Evolutionary conservation across 2,329 filamentous ascomycete species (phyloP), one percentile per base, ranked within the genome.

Genomic region (Pseudopyricularia javanii): DNA sequence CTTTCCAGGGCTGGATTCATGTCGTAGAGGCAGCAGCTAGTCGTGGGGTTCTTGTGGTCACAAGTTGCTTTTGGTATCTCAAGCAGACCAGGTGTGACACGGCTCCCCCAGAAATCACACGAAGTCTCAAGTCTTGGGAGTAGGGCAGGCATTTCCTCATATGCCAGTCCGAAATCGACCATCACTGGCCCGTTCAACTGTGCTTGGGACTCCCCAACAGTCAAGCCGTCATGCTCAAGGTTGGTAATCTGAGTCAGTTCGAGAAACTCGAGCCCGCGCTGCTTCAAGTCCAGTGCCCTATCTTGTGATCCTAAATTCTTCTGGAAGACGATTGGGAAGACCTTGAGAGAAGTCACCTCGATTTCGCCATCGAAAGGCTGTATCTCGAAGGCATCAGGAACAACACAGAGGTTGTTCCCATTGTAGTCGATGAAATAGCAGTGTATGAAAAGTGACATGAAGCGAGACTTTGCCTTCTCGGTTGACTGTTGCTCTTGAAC

Each of bases 351-450:
- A 15, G 64, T 60, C 35, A 72, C 68, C 3, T 64, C 59, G 15
- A 65, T 60, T 55, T 71, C 68, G 47, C 70, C 70, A 0, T 61
- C 58, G 49, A 69, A 73, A 0, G 60, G 60, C 35, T 64, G 55
- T 11, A 73, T 64, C 35, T 63, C 59, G 32, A 73, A 70, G 30
- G 59, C 63, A 49, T 66, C 64, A 6, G 62, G 64, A 15, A 72
- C 68, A 0, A 68, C 64, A 0, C 69, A 68, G 49, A 65, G 71
- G 7, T 59, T 55, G 9, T 58, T 62, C 0, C 70, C 70, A 12
- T 72, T 67, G 53, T 70, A 66, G 49, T 73, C 70, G 37, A 73
- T 66, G 56, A 70, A 70, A 54, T 72, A 72, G 14, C 43, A 47
- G 1, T 5, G 24, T 20, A 47, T 14, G 14, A 2, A 20, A 7